Base-by-base conservation (phyloP, 78 protist genomes). In the Dictyostelium brefeldianum region DNA sequence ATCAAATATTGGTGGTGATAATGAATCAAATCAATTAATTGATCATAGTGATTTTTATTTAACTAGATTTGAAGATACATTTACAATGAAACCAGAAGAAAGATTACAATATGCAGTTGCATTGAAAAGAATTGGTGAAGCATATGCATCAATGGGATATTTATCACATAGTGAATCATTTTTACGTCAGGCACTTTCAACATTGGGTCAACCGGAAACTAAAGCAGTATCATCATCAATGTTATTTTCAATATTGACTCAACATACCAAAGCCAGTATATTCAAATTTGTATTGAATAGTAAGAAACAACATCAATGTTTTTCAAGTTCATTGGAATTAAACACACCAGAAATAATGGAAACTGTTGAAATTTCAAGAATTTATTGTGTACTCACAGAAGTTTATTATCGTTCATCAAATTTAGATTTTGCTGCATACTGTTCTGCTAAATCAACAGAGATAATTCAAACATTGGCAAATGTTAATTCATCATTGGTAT, bases 121-220 rank as follows among this genome's bases (percentile, higher is more conserved):
- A 4, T 71, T 46, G 3, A 53, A 73, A 46, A 22, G 69, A 27
- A 70, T 83, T 22, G 91, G 56, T 22, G 78, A 69, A 56, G 81
- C 74, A 11, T 73, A 74, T 74, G 0, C 36, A 25, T 15, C 47
- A n/a, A 41, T 83, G 20, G 91, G 91, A 1, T 83, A 56, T 53
- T 43, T 53, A 36, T 46, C 46, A 29, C 91, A 74, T 17, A 54
- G 75, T 5, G 91, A 83, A 54, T 18, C 51, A 50, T 83, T 48
- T 47, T 65, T 83, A 6, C 15, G 56, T 5, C 59, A 74, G 5
- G 91, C 91, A 15, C 22, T 83, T 20, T 20, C 47, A 9, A 22
- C 56, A 1, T 27, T 73, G 43, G 75, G 75, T 25, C 75, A 83
- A 27, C 69, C 80, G 4, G 41, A 22, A 18, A 53, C 48, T 0